A percentile compares a stretch with the other conserved stretches of the same genome.
phyloP scores from a whole-genome alignment of 441 rosid genomes.

The Corymbia citriodora region DNA sequence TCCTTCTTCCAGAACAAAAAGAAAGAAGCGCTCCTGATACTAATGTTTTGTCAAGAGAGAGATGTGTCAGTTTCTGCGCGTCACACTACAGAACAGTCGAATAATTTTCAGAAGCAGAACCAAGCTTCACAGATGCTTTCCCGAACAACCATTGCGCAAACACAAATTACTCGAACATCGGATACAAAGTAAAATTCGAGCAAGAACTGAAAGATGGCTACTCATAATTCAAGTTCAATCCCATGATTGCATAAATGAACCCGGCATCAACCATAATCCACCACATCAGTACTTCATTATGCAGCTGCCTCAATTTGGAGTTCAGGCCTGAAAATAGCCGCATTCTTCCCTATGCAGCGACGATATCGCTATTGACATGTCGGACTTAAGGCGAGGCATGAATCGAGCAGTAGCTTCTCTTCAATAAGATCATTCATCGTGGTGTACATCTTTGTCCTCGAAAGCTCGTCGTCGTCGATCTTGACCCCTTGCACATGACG shows the following conservation, averaged over 20 bases:
- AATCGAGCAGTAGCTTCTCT: conserved; percentile 58
- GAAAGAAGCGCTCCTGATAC: background rate
- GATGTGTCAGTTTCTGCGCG: no score
- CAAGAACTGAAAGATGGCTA: background rate
- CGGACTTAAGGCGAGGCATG: conserved; percentile 23
- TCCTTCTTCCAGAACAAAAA: background rate
- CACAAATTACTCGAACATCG: no score
- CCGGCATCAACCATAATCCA: background rate
- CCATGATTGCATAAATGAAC: background rate
- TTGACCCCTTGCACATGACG: conserved; percentile 29
- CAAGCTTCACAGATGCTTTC: no score
- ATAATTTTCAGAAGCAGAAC: no score
- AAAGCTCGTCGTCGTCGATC: conserved; percentile 42
- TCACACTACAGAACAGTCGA: no score
- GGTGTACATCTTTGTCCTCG: conserved; percentile 68
- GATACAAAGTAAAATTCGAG: background rate
- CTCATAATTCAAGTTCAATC: background rate
- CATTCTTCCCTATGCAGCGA: background rate
- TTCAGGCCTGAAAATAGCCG: background rate
- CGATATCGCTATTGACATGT: background rate
- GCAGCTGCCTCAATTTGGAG: background rate
- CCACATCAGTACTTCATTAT: background rate
- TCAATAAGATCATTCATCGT: conserved; percentile 64
- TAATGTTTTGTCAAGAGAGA: background rate
- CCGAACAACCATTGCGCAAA: no score